Evolutionary conservation across 495 filamentous ascomycete genomes (phyloP), one percentile per base, ranked within the genome.

Genomic region (Penicillium coffeae): DNA sequence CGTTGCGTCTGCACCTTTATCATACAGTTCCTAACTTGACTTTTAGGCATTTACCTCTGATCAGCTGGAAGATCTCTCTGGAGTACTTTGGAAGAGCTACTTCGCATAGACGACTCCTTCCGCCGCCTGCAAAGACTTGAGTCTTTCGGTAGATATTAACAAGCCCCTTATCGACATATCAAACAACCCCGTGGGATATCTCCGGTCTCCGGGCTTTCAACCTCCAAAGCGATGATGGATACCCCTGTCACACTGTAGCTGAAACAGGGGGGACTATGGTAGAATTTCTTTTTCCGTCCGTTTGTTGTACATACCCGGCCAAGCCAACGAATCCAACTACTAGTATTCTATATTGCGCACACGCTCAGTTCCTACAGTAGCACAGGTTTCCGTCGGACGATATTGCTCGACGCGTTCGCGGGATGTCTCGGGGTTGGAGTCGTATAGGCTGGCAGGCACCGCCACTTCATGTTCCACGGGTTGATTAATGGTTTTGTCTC

Each of bases 31-130:
- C 21, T 52, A 51, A 45, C 38, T 60, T 32, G 3, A 13, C 12
- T 8, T 41, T 4, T 57, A 97, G 92, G 91, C 89, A 39, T 98
- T 98, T 58, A 88, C 88, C 2, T 69, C 81, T 15, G 92, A 96
- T 55, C 93, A 98, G 60, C 77, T 97, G 1, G 93, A 96, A 64
- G 92, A 97, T 64, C 71, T 98, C 16, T 91, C 95, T 56, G 93
- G 93, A 36, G 94, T 97, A 32, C 75, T 99, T 47, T 99, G 94
- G 94, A 97, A 97, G 83, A 95, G 90, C 62, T 99, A 99, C 64
- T 99, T 97, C 75, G 93, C 93, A 47, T 97, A 77, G 38, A 34
- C 3, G 8, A 27, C 12, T 16, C 3, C 21, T 33, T 22, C 18
- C 19, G 30, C 20, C 5, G 19, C 19, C 14, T 15, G 15, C 21